phyloP scores from a whole-genome alignment of 192 early-diverging fungal genomes.

The Rhizoclosmatium sp. region DNA sequence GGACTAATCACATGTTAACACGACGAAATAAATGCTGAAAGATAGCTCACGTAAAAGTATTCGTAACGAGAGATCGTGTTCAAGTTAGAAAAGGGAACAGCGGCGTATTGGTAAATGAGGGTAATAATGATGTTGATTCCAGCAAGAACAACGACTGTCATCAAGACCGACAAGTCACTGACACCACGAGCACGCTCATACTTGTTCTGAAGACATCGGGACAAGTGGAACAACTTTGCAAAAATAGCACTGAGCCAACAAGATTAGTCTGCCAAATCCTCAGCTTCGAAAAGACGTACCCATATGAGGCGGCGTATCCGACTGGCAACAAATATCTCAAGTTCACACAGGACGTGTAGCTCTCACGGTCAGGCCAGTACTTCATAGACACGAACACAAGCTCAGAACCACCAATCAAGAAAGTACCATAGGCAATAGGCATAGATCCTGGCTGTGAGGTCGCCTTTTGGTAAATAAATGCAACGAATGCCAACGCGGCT shows the following conservation, averaged over 20 bases:
- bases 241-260: conserved; percentile 10
- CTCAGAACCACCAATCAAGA: conserved; percentile 1
- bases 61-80: conserved; percentile 11
- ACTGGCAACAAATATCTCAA: conserved; percentile 20
- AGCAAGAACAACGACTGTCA: conserved; percentile 11
- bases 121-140: conserved; percentile 10
- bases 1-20: not conserved
- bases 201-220: conserved; percentile 23
- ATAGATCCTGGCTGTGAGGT: not conserved
- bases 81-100: not conserved
- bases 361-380: conserved; percentile 9
- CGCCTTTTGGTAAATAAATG: conserved; percentile 24
- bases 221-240: conserved; percentile 18
- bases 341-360: not conserved
- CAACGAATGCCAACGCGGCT: not conserved
- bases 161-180: not conserved
- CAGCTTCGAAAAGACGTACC: not conserved
- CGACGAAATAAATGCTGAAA: not conserved
- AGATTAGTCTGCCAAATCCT: not conserved
- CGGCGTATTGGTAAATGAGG: conserved; percentile 14
- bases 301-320: conserved; percentile 11
- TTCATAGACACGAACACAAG: conserved; percentile 13
- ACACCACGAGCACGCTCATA: conserved; percentile 22
- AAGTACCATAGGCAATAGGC: conserved; percentile 7
- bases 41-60: conserved; percentile 4